A percentile compares a stretch with the other conserved stretches of the same genome.
These are phyloP conservation scores for Cephaloascus albidus DNA, from an alignment of 805 yeast species.

Conservation along the genomic window DNA sequence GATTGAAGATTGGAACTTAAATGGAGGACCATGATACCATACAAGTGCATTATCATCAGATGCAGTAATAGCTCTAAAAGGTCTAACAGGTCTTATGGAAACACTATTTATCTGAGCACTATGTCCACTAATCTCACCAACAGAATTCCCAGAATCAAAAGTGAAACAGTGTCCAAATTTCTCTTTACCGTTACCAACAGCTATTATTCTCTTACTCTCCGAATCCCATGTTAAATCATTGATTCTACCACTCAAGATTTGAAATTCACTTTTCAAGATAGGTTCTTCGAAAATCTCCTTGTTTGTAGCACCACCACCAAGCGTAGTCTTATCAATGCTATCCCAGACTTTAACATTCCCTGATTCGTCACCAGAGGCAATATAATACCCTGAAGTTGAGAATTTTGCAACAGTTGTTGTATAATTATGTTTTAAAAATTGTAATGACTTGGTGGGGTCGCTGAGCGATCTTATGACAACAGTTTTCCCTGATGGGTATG, in stretches of 20 bases:
- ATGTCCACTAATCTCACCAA: conserved; percentile 95
- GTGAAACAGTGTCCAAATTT: conserved; percentile 88
- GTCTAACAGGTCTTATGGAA: conserved; percentile 75
- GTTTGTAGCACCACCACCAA: conserved; percentile 15
- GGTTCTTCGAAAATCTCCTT: conserved; percentile 37
- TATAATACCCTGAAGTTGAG: conserved; percentile 81
- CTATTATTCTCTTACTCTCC: conserved; percentile 77
- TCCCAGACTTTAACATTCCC: conserved; percentile 93
- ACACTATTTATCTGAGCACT: conserved; percentile 77
- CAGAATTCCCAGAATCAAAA: conserved; percentile 92
- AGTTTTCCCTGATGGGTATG: conserved; percentile 76
- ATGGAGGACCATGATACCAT: conserved; percentile 88
- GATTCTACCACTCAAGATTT: conserved; percentile 71
- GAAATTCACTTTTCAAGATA: conserved; percentile 69
- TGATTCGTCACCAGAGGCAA: conserved; percentile 88
- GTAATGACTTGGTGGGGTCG: conserved; percentile 42
- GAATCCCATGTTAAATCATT: conserved; percentile 88
- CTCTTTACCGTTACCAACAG: conserved; percentile 92
- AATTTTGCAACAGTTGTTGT: conserved; percentile 79
- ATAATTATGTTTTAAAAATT: conserved; percentile 63
- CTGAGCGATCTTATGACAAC: conserved; percentile 61
- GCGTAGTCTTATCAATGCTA: conserved; percentile 13
- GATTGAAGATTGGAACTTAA: conserved; percentile 68
- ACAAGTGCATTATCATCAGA: conserved; percentile 83
- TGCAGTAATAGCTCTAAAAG: conserved; percentile 88